These are phyloP conservation scores for Trichosporon coremiiforme DNA, from an alignment of 1,284 basidiomycete species.

Conservation along the genomic window DNA sequence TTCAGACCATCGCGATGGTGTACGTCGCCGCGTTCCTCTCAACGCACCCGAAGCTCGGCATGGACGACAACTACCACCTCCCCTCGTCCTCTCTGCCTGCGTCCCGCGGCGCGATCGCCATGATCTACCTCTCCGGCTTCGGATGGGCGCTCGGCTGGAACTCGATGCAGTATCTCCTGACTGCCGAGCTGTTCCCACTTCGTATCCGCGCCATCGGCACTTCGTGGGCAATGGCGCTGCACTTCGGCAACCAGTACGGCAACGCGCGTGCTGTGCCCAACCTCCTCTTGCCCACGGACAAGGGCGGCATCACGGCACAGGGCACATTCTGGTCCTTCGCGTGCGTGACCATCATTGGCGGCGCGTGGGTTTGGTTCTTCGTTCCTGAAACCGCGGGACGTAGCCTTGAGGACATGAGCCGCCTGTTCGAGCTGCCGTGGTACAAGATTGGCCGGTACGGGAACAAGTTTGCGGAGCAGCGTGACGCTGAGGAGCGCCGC, in stretches of 20 bases:
- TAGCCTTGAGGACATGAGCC: slow-evolving; percentile 31
- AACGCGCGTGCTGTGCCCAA: slow-evolving; percentile 28
- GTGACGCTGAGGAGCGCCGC: slow-evolving; percentile 18
- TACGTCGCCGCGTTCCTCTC: slow-evolving; percentile 28
- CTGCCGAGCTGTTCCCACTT: slow-evolving; percentile 27
- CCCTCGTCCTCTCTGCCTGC: neutral
- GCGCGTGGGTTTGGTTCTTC: slow-evolving; percentile 37
- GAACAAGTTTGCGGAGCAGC: slow-evolving; percentile 21
- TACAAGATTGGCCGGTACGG: slow-evolving; percentile 27
- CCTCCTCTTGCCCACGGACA: slow-evolving; percentile 14
- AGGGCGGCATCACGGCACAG: slow-evolving; percentile 23
- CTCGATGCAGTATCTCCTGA: slow-evolving; percentile 27
- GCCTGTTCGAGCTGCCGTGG: slow-evolving; percentile 31
- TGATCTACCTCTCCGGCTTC: slow-evolving; percentile 28
- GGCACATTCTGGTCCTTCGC: slow-evolving; percentile 44
- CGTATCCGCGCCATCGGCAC: slow-evolving; percentile 24
- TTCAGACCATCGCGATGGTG: slow-evolving; percentile 25
- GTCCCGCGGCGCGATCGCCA: slow-evolving; percentile 21
- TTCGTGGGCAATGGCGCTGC: slow-evolving; percentile 20
- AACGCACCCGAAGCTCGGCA: slow-evolving; percentile 17
- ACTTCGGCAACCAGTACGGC: slow-evolving; percentile 26
- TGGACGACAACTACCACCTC: slow-evolving; percentile 18
- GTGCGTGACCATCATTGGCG: slow-evolving; percentile 31
- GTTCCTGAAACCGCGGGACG: slow-evolving; percentile 39
- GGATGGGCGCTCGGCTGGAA: slow-evolving; percentile 27